A percentile compares a stretch with the other conserved stretches of the same genome.
These are phyloP conservation scores for Leccinum sublutescens DNA, from an alignment of 768 basidiomycete genomes.

Conservation along the genomic window DNA sequence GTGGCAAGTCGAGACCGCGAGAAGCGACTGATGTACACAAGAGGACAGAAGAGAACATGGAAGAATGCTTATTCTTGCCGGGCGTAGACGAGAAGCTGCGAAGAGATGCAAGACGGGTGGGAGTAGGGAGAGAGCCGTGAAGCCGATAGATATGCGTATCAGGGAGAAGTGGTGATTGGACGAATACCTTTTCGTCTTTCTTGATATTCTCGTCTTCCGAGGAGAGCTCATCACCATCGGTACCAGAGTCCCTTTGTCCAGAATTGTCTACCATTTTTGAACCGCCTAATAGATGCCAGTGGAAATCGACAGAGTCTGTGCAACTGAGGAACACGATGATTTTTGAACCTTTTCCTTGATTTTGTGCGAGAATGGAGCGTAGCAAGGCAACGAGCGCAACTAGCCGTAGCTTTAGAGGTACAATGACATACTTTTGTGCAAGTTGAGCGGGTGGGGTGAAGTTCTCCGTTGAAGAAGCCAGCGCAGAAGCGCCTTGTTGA, in stretches of 20 bases:
- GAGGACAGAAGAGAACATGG: slow-evolving; percentile 62
- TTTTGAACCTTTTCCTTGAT: slow-evolving; percentile 55
- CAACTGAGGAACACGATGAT: slow-evolving; percentile 96
- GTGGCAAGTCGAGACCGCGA: slow-evolving; percentile 93
- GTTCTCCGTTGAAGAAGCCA: slow-evolving; percentile 42
- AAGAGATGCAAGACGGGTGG: slow-evolving; percentile 78
- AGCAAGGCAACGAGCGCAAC: slow-evolving; percentile 87
- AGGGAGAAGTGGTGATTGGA: slow-evolving; percentile 75
- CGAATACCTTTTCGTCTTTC: slow-evolving; percentile 46
- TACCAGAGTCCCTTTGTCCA: slow-evolving; percentile 24
- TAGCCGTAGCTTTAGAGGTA: slow-evolving; percentile 91
- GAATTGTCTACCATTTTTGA: slow-evolving; percentile 56
- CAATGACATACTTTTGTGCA: slow-evolving; percentile 84
- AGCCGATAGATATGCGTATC: slow-evolving; percentile 80
- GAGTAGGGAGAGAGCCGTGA: slow-evolving; percentile 87
- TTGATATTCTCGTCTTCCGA: slow-evolving; percentile 26
- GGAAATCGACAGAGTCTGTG: slow-evolving; percentile 97
- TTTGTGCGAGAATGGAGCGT: slow-evolving; percentile 71
- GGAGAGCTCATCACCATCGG: slow-evolving; percentile 24
- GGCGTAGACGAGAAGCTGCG: slow-evolving; percentile 65
- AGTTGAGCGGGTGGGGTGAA: slow-evolving; percentile 96
- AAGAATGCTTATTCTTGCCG: slow-evolving; percentile 30
- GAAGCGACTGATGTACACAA: slow-evolving; percentile 97
- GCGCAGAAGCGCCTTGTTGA: slow-evolving; percentile 13
- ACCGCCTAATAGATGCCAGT: slow-evolving; percentile 81